These are phyloP conservation scores for Cercospora sp. DNA, from an alignment of 2,329 filamentous ascomycete species.

Conservation along the genomic window DNA sequence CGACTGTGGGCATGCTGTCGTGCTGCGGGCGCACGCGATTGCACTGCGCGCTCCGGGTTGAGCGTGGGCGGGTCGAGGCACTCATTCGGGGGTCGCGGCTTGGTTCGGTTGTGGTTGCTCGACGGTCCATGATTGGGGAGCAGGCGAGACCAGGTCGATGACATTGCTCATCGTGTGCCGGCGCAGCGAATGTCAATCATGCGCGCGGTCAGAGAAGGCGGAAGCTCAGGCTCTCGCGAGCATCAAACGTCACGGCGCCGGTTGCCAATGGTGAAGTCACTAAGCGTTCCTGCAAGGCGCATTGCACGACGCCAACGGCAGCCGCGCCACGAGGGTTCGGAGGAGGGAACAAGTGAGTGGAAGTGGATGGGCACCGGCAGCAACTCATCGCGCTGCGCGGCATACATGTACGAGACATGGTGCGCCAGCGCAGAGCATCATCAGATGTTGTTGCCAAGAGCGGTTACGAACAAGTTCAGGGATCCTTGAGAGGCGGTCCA, in stretches of 20 bases:
- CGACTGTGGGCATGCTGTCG: constrained; percentile 45
- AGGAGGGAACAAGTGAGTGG: background rate
- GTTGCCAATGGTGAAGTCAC: constrained; percentile 6
- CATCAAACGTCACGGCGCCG: background rate
- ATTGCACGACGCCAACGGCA: background rate
- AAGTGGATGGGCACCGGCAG: background rate
- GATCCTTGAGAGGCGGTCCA: background rate
- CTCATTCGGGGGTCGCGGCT: constrained; percentile 26
- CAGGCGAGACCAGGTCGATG: constrained; percentile 38
- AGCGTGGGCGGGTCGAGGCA: constrained; percentile 29
- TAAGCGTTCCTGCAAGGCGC: background rate
- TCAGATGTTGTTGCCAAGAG: background rate
- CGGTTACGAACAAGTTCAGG: constrained; percentile 1
- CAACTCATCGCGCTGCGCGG: background rate
- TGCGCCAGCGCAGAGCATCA: constrained; percentile 1
- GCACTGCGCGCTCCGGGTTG: constrained; percentile 25
- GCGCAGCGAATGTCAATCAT: background rate
- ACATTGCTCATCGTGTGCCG: constrained; percentile 28
- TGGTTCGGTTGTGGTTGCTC: constrained; percentile 24
- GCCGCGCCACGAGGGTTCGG: constrained; percentile 3
- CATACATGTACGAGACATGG: background rate
- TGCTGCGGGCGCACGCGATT: constrained; percentile 22
- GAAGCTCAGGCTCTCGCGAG: background rate
- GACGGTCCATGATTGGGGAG: constrained; percentile 24
- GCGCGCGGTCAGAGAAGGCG: background rate